Base-by-base conservation (phyloP, 805 yeast species). In the Myxozyma monticola region DNA sequence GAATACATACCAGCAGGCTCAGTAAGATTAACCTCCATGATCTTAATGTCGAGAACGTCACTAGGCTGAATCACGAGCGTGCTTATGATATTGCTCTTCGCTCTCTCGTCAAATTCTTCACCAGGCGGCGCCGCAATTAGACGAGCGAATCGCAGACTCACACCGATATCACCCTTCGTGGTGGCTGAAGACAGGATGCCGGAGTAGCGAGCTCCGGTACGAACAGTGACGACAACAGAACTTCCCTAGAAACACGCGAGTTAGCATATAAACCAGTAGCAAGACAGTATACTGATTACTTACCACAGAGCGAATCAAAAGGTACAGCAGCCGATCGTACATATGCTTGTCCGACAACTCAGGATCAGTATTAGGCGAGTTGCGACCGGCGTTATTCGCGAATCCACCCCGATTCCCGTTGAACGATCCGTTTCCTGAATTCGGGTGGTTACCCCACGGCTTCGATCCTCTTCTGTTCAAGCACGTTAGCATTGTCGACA, bases 121-220 rank as follows among this genome's bases (percentile, higher is more conserved):
- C 67, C 67, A n/a, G 69, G 62, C 33, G 69, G 65, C 37, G 66
- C 57, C 36, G 69, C 63, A 47, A 71, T 59, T 61, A 71, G 62
- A 45, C 71, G 70, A 41, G 91, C 85, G 49, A 65, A 71, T 52
- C 74, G 72, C 49, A 85, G 68, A 2, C 79, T 77, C 14, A 84
- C 74, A 12, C 84, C 81, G 35, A 84, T 63, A 2, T 83, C 81
- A 17, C 73, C 67, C 6, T 69, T 66, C 1, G 73, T 65, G 29
- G 63, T 59, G 8, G 73, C 71, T 29, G 83, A 76, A 37, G 74
- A 69, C 48, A 87, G 68, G 7, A 81, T 62, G 18, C 96, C 96
- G 20, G 70, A 67, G 60, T 79, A 76, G 25, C 75, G 68, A 1
- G 77, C 72, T 12, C 91, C 91, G 0, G 86, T 76, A 22, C 78